phyloP scores from a whole-genome alignment of 116 monocot species.

The Zostera marina region DNA sequence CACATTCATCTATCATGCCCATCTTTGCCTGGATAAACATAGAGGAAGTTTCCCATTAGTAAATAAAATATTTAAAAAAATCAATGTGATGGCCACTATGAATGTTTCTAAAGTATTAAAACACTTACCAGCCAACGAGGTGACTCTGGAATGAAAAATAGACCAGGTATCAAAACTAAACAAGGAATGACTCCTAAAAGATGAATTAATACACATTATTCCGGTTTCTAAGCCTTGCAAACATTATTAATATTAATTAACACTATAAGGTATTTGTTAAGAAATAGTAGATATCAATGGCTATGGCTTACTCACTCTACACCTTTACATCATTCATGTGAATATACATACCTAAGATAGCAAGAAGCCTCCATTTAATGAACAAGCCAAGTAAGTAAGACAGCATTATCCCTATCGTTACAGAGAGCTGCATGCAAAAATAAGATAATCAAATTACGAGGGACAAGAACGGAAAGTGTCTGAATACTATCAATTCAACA shows the following conservation, averaged over 20 bases:
- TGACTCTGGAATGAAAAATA: constrained; percentile 87
- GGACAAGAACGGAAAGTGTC: too few relatives aligned
- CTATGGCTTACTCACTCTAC: too few relatives aligned
- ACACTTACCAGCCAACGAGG: constrained; percentile 76
- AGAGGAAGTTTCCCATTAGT: too few relatives aligned
- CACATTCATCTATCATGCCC: constrained; percentile 85
- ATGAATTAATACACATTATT: background rate
- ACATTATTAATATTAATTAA: too few relatives aligned
- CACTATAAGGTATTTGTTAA: too few relatives aligned
- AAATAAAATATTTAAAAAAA: too few relatives aligned
- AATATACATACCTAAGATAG: constrained; percentile 47
- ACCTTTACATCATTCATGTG: too few relatives aligned
- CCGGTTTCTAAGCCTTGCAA: too few relatives aligned
- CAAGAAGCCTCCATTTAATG: constrained; percentile 77
- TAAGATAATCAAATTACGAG: background rate
- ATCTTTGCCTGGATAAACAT: constrained; percentile 60
- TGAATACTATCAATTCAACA: too few relatives aligned
- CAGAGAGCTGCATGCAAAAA: constrained; percentile 48
- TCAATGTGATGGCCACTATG: too few relatives aligned
- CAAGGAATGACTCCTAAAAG: constrained; percentile 59
- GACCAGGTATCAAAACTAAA: constrained; percentile 55
- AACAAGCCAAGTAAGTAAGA: constrained; percentile 79
- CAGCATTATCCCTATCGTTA: constrained; percentile 75
- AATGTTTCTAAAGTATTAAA: background rate
- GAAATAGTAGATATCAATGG: too few relatives aligned